Evolutionary conservation across 495 filamentous ascomycete genomes (phyloP).

Genomic region (Daldinia concentrica): DNA sequence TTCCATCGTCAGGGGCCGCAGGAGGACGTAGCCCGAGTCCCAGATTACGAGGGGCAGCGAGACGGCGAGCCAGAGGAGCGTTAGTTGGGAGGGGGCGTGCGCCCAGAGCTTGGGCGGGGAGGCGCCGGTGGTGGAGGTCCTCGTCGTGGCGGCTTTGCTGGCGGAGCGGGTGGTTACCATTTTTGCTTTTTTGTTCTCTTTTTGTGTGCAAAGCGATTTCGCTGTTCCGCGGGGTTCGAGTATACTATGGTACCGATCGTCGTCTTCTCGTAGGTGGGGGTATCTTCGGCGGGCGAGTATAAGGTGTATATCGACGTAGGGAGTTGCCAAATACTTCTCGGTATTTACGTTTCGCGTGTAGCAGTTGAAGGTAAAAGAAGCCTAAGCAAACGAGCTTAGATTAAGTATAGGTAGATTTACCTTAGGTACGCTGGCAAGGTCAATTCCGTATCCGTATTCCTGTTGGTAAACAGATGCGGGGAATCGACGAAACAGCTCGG

Average conservation of each 20-base stretch:
- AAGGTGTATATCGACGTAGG: neutral
- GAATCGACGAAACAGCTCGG: slow-evolving; percentile 3
- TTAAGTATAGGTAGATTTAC: too few species aligned
- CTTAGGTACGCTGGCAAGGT: too few species aligned
- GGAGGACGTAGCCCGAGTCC: slow-evolving; percentile 83
- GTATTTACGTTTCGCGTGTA: too few species aligned
- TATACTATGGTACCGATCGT: neutral
- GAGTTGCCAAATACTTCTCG: too few species aligned
- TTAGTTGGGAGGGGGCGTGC: slow-evolving; percentile 71
- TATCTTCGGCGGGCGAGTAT: neutral
- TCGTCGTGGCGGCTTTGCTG: slow-evolving; percentile 32
- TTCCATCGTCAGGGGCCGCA: slow-evolving; percentile 86
- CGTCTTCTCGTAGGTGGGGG: neutral
- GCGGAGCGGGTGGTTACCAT: slow-evolving; percentile 47
- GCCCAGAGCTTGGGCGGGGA: slow-evolving; percentile 55
- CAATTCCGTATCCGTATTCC: too few species aligned
- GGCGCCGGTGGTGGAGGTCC: neutral
- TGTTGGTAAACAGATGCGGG: slow-evolving; percentile 2
- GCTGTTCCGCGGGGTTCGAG: neutral
- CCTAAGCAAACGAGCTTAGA: too few species aligned
- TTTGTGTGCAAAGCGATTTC: neutral
- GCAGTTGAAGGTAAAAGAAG: too few species aligned
- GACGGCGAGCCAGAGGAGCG: slow-evolving; percentile 77
- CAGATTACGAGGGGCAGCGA: slow-evolving; percentile 85
- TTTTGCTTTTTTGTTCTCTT: neutral